phyloP scores from a whole-genome alignment of 164 flowering plant species.

The Magnolia changhungtana region DNA sequence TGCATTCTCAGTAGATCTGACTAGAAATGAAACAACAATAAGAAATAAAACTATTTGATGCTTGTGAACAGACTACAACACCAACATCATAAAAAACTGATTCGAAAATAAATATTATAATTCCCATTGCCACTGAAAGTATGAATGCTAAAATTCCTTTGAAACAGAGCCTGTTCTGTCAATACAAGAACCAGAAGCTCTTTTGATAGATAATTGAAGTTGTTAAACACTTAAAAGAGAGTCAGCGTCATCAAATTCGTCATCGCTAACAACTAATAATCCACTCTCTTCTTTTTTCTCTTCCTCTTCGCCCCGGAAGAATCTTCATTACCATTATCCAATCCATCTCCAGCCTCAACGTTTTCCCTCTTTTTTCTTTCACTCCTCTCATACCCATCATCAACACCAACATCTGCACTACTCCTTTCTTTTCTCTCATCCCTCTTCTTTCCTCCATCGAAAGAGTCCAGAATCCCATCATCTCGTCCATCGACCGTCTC shows the following conservation, averaged over 20 bases:
- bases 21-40: no score
- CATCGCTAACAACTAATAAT: background rate
- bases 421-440: background rate
- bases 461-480: no score
- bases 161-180: background rate
- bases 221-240: background rate
- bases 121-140: no score
- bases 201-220: background rate
- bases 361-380: background rate
- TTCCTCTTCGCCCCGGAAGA: slow-evolving; percentile 8
- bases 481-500: no score
- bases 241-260: background rate
- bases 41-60: no score
- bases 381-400: background rate
- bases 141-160: background rate
- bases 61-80: no score
- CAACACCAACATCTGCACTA: background rate
- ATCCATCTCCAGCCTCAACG: background rate
- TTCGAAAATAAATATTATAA: no score
- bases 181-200: background rate
- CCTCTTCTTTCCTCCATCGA: no score
- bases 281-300: slow-evolving; percentile 8
- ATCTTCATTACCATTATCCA: slow-evolving; percentile 1
- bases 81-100: no score
- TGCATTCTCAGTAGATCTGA: no score